A percentile compares a stretch with the other conserved stretches of the same genome.
Conservation (phyloP, 352 stramenopile genomes). For the Paralagenidium karlingii region DNA sequence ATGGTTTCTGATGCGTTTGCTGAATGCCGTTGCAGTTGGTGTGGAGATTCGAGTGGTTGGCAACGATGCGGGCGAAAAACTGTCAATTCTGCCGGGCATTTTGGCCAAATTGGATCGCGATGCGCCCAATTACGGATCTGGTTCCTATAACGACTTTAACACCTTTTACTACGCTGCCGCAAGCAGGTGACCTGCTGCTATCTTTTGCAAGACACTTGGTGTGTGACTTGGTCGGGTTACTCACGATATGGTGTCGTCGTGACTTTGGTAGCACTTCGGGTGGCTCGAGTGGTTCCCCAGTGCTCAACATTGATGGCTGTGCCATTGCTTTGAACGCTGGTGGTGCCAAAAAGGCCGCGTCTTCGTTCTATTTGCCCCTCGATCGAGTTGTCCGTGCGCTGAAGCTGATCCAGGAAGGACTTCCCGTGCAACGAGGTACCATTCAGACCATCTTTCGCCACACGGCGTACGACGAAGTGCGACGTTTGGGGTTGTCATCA, state of each 20-base stretch:
- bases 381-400: constrained; percentile 78
- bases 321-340: constrained; percentile 88
- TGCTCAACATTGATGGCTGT: constrained; percentile 79
- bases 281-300: constrained; percentile 80
- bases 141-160: constrained; percentile 87
- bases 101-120: constrained; percentile 85
- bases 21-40: constrained; percentile 30
- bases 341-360: constrained; percentile 76
- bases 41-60: constrained; percentile 87
- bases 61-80: constrained; percentile 88
- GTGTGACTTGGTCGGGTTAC: neutral
- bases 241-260: constrained; percentile 4
- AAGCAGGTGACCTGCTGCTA: constrained; percentile 12
- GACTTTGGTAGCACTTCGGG: constrained; percentile 77
- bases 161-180: constrained; percentile 88
- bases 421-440: constrained; percentile 56
- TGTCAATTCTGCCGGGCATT: constrained; percentile 84
- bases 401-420: constrained; percentile 33
- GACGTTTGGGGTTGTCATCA: constrained; percentile 52
- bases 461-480: constrained; percentile 84
- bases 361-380: constrained; percentile 85
- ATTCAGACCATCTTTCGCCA: constrained; percentile 84
- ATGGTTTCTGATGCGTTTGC: neutral
- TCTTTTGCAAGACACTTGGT: neutral
- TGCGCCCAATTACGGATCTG: constrained; percentile 77